phyloP scores from a whole-genome alignment of 2,329 filamentous ascomycete genomes.

The Monosporascus cannonballus region DNA sequence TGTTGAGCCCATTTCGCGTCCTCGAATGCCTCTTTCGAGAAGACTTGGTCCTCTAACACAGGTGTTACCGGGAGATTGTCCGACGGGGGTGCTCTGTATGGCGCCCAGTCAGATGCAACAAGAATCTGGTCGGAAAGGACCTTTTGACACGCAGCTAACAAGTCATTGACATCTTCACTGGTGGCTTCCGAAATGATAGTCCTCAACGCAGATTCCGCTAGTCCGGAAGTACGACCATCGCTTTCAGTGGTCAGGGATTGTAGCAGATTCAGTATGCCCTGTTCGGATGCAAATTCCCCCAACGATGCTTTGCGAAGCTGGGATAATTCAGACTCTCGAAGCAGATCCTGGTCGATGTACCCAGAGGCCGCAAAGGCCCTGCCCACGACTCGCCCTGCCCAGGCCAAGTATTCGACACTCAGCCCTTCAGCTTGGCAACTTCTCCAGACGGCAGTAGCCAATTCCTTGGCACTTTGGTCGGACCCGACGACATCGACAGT shows the following conservation, averaged over 20 bases:
- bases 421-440: slow-evolving; percentile 61
- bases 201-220: slow-evolving; percentile 56
- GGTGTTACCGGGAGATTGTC: slow-evolving; percentile 32
- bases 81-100: slow-evolving; percentile 49
- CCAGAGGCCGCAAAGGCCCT: slow-evolving; percentile 76
- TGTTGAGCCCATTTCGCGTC: slow-evolving; percentile 53
- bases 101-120: slow-evolving; percentile 50
- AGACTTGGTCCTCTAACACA: slow-evolving; percentile 24
- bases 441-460: slow-evolving; percentile 67
- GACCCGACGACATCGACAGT: slow-evolving; percentile 62
- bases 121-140: slow-evolving; percentile 47
- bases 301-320: slow-evolving; percentile 42
- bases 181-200: slow-evolving; percentile 49
- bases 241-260: slow-evolving; percentile 55
- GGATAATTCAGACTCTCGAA: slow-evolving; percentile 52
- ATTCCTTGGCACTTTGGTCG: slow-evolving; percentile 56
- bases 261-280: slow-evolving; percentile 55
- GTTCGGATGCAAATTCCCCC: slow-evolving; percentile 52
- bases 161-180: slow-evolving; percentile 38
- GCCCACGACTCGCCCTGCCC: slow-evolving; percentile 81
- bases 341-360: slow-evolving; percentile 52
- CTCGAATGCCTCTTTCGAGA: slow-evolving; percentile 35
- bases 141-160: slow-evolving; percentile 45
- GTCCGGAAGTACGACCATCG: slow-evolving; percentile 48
- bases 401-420: slow-evolving; percentile 67